A percentile compares a stretch with the other conserved stretches of the same genome.
phyloP scores from a whole-genome alignment of 352 stramenopile species.

The Phytophthora citrophthora region DNA sequence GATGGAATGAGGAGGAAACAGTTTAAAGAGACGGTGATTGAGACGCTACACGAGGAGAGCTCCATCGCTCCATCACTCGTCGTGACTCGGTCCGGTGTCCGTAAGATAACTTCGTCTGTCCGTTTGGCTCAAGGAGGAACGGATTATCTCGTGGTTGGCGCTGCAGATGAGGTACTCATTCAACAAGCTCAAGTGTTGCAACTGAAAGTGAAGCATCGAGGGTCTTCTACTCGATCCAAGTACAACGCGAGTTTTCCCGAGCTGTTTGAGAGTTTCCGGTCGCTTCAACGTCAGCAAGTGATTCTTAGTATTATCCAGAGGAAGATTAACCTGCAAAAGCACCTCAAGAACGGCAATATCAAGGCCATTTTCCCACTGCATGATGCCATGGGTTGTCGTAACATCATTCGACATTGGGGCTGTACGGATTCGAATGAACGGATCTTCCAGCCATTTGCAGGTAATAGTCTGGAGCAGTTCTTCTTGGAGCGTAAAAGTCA shows the following conservation, averaged over 20 bases:
- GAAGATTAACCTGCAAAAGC: constrained; percentile 70
- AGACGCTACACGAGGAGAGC: constrained; percentile 77
- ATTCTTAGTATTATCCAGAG: constrained; percentile 78
- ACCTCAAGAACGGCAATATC: constrained; percentile 61
- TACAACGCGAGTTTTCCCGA: constrained; percentile 49
- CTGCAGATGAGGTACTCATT: constrained; percentile 58
- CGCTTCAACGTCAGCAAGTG: constrained; percentile 78
- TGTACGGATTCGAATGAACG: constrained; percentile 33
- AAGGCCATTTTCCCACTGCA: constrained; percentile 72
- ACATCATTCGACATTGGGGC: constrained; percentile 72
- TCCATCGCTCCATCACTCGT: constrained; percentile 57
- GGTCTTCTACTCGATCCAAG: constrained; percentile 60
- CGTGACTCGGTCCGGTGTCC: constrained; percentile 45
- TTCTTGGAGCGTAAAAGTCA: constrained; percentile 63
- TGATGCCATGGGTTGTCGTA: constrained; percentile 60
- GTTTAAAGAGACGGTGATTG: constrained; percentile 80
- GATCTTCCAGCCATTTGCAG: constrained; percentile 66
- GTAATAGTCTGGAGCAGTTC: constrained; percentile 61
- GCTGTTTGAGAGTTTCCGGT: constrained; percentile 75
- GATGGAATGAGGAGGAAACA: constrained; percentile 53
- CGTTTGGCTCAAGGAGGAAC: constrained; percentile 17
- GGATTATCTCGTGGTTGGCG: constrained; percentile 72
- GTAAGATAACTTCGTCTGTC: constrained; percentile 3
- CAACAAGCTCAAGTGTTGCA: constrained; percentile 67
- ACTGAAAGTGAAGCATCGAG: constrained; percentile 78